Conservation (phyloP, 2,329 filamentous ascomycete species). For the Cladorrhinum sp. region DNA sequence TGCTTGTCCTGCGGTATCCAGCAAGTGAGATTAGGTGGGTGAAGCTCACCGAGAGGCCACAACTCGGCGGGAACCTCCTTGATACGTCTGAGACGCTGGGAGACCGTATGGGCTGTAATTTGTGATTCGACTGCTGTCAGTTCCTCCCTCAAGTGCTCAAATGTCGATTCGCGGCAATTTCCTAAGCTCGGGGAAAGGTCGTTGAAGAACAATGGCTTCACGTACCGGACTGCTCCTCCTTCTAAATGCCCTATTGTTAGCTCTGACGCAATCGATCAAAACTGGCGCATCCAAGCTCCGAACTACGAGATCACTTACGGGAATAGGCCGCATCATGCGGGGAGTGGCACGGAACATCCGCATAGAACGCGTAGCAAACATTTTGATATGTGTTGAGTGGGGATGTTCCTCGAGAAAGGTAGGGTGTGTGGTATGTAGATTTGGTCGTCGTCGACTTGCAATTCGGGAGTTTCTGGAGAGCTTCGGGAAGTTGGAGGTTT, state of each 20-base stretch:
- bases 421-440: constrained; percentile 6
- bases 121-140: constrained; percentile 21
- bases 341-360: constrained; percentile 65
- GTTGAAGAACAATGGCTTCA: constrained; percentile 31
- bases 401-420: constrained; percentile 27
- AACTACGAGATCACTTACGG: constrained; percentile 54
- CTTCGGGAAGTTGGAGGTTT: constrained; percentile 22
- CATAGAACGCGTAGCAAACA: constrained; percentile 65
- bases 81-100: constrained; percentile 86
- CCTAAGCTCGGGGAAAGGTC: constrained; percentile 13
- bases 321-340: constrained; percentile 67
- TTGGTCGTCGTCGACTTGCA: constrained; percentile 10
- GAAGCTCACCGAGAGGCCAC: constrained; percentile 78
- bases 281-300: constrained; percentile 13
- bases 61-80: constrained; percentile 91
- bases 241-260: constrained; percentile 44
- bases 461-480: constrained; percentile 14
- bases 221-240: constrained; percentile 67
- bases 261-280: constrained; percentile 31
- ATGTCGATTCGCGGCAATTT: constrained; percentile 7
- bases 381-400: constrained; percentile 41
- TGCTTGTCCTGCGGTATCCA: neutral
- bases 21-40: neutral
- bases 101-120: constrained; percentile 83
- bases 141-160: constrained; percentile 10